A percentile compares a stretch with the other conserved stretches of the same genome.
Conservation (phyloP, 2,329 filamentous ascomycete species). For the Canariomyces notabilis region DNA sequence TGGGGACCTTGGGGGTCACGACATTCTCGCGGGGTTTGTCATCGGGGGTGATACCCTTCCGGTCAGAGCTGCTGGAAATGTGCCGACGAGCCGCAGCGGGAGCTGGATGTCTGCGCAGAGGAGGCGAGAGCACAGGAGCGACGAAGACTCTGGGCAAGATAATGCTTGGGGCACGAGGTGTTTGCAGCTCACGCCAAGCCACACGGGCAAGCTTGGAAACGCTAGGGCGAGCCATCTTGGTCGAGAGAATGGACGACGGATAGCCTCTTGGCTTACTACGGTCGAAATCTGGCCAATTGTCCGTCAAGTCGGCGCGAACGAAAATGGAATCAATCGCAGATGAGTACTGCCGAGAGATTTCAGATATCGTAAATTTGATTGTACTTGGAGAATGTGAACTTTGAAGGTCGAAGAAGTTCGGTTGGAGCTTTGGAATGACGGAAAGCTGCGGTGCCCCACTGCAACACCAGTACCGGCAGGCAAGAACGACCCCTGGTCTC, state of each 20-base stretch:
- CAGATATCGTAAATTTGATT: background rate
- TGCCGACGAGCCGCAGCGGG: constrained; percentile 4
- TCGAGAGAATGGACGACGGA: background rate
- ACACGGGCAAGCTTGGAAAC: constrained; percentile 36
- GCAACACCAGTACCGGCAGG: constrained; percentile 4
- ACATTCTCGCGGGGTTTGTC: constrained; percentile 41
- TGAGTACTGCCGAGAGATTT: background rate
- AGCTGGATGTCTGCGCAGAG: constrained; percentile 7
- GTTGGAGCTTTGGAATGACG: constrained; percentile 6
- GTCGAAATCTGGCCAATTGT: background rate
- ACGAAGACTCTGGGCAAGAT: constrained; percentile 18
- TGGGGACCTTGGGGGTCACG: constrained; percentile 34
- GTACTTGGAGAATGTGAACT: background rate
- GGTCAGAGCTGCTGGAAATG: constrained; percentile 32
- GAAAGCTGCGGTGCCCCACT: constrained; percentile 4
- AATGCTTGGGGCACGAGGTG: constrained; percentile 21
- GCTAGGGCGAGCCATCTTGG: constrained; percentile 31
- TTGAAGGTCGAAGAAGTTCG: background rate
- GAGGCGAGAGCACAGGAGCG: background rate
- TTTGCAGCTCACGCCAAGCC: constrained; percentile 32
- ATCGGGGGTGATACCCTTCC: constrained; percentile 54
- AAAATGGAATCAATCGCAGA: background rate
- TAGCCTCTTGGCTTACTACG: background rate
- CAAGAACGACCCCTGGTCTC: background rate
- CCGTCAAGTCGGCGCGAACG: background rate